These are phyloP conservation scores for Ustilago cynodontis DNA, from an alignment of 1,284 basidiomycete genomes.

Conservation along the genomic window DNA sequence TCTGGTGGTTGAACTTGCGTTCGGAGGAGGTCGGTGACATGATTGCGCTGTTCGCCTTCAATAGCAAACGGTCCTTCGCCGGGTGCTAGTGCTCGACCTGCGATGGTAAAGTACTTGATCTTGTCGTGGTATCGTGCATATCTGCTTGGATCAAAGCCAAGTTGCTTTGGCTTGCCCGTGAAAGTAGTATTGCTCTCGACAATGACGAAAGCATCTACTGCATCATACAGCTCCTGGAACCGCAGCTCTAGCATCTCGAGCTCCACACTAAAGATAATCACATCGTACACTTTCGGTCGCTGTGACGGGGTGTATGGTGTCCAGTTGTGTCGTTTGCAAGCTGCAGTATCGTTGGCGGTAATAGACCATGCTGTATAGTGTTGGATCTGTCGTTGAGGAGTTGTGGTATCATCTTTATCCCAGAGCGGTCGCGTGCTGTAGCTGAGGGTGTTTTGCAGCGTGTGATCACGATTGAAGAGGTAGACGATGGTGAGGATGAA, in stretches of 20 bases:
- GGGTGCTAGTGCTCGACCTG: conserved; percentile 18
- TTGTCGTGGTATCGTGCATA: conserved; percentile 19
- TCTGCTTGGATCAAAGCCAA: conserved; percentile 17
- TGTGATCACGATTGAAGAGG: conserved; percentile 27
- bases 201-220: conserved; percentile 78
- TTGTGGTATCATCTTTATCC: conserved; percentile 70
- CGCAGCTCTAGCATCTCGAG: conserved; percentile 79
- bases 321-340: conserved; percentile 76
- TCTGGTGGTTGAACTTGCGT: conserved; percentile 19
- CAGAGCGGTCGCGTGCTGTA: conserved; percentile 78
- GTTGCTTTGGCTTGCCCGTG: conserved; percentile 37
- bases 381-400: conserved; percentile 71
- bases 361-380: conserved; percentile 77
- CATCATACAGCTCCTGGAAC: conserved; percentile 76
- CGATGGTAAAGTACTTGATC: conserved; percentile 24
- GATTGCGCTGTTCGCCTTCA: conserved; percentile 24
- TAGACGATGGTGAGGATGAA: conserved; percentile 12
- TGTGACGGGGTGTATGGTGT: conserved; percentile 26
- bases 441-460: conserved; percentile 60
- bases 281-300: conserved; percentile 30
- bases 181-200: conserved; percentile 75
- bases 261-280: conserved; percentile 73
- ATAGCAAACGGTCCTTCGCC: conserved; percentile 31
- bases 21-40: conserved; percentile 17
- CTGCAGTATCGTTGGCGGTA: conserved; percentile 71